Conservation (phyloP, 2,329 filamentous ascomycete genomes). For the Thielaviopsis ethacetica region DNA sequence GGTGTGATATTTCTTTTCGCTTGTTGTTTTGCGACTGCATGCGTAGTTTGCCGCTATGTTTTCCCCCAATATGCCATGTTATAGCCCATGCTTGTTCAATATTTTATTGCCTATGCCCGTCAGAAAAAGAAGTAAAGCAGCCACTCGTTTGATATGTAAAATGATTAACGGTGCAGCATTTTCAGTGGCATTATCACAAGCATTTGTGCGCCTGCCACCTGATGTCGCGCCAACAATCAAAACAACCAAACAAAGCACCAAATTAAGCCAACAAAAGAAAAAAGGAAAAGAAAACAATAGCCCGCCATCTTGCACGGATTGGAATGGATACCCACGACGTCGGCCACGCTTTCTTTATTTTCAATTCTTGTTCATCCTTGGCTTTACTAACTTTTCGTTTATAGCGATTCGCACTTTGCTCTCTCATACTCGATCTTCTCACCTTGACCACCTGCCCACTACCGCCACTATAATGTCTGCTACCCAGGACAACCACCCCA, state of each 20-base stretch:
- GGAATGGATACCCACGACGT: not conserved
- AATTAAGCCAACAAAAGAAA: not conserved
- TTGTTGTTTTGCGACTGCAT: slow-evolving; percentile 12
- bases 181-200: not conserved
- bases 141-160: not conserved
- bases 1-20: slow-evolving; percentile 13
- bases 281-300: not conserved
- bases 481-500: slow-evolving; percentile 38
- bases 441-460: slow-evolving; percentile 13
- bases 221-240: not conserved
- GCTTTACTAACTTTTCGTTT: not conserved
- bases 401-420: slow-evolving; percentile 7
- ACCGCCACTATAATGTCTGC: slow-evolving; percentile 37
- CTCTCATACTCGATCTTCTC: slow-evolving; percentile 12
- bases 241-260: not conserved
- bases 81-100: not conserved
- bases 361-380: not conserved
- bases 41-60: not conserved
- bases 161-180: not conserved
- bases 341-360: not conserved
- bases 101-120: not conserved
- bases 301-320: not conserved
- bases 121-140: not conserved
- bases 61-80: not conserved
- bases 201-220: too few relatives aligned